Evolutionary conservation across 129 eudicot genomes (phyloP), one percentile per base, ranked within the genome.

Genomic region (Tanacetum coccineum): DNA sequence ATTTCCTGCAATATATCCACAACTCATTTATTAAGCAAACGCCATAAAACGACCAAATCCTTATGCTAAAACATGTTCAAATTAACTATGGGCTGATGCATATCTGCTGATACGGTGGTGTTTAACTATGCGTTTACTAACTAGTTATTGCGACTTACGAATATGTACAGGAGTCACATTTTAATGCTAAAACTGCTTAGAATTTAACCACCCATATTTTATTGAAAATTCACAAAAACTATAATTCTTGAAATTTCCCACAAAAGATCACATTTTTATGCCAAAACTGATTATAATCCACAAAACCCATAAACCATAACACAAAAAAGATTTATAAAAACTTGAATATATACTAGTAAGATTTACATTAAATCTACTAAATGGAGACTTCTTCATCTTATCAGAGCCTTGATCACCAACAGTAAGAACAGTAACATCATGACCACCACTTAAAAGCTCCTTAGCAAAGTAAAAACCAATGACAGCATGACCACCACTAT

Each of bases 311-410:
- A 68, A 68, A 6, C 62, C 62, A 36, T 17, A 67, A 68, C 48
- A 15, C 70, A 72, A 60, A 12, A 58, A 58, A 22, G 39, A 58
- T 26, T 39, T 1, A 58, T 58, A 2, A 58, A 22, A 28, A 21
- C 8, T 21, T 13, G 11, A 57, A 55, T 5, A 25, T 6, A 62
- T 1, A 39, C 25, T 14, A 3, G 50, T 0, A 36, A 62, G 4
- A 63, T 32, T 54, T 58, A 94, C 99, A 15, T 89, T 84, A 54
- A 94, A 87, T 81, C 97, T 83, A 68, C 46, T 75, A 81, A 94
- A 94, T 9, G 99, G 99, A 15, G 99, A 83, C 78, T 94, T 94
- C 91, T 89, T 94, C 99, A 94, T 94, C 90, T 94, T 94, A 44
- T 87, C 99, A 13, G 99, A 94, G 59, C 57, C 66, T 79, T 89